phyloP scores from a whole-genome alignment of 768 basidiomycete species.

The Leccinum disarticulatum region DNA sequence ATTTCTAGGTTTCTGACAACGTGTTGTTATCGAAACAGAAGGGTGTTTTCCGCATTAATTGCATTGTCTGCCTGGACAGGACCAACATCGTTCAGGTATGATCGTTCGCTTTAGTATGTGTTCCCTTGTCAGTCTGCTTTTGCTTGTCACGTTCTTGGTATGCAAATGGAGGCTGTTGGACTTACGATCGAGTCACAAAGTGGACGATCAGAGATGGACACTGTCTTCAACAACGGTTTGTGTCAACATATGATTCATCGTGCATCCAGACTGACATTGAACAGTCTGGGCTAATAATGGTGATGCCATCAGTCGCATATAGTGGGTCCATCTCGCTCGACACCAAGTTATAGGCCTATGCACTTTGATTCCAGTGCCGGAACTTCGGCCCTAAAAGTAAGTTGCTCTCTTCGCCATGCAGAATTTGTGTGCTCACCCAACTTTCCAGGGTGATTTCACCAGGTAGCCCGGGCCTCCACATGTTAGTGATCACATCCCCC shows the following conservation, averaged over 20 bases:
- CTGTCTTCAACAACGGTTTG: slow-evolving; percentile 81
- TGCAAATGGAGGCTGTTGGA: slow-evolving; percentile 72
- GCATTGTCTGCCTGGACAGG: slow-evolving; percentile 92
- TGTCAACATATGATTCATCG: not conserved
- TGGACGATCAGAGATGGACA: slow-evolving; percentile 61
- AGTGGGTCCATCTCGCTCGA: slow-evolving; percentile 47
- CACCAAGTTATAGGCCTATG: not conserved
- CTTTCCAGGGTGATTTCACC: slow-evolving; percentile 76
- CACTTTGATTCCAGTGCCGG: slow-evolving; percentile 65
- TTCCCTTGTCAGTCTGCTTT: slow-evolving; percentile 72
- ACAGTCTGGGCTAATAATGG: slow-evolving; percentile 98
- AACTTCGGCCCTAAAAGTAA: slow-evolving; percentile 91
- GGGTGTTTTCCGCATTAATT: slow-evolving; percentile 88
- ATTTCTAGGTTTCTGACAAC: slow-evolving; percentile 78
- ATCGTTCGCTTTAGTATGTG: not conserved
- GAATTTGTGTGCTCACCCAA: slow-evolving; percentile 8
- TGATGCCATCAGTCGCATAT: slow-evolving; percentile 87
- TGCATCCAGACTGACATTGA: not conserved
- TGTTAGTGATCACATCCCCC: not conserved
- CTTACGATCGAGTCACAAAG: slow-evolving; percentile 54
- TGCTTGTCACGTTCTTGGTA: slow-evolving; percentile 76
- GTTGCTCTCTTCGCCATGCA: slow-evolving; percentile 18
- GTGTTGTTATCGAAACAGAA: slow-evolving; percentile 75
- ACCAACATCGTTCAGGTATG: slow-evolving; percentile 91
- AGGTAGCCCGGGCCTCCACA: slow-evolving; percentile 43